A percentile compares a stretch with the other conserved stretches of the same genome.
Conservation (phyloP, 345 rosid species). For the Eutrema yunnanense region DNA sequence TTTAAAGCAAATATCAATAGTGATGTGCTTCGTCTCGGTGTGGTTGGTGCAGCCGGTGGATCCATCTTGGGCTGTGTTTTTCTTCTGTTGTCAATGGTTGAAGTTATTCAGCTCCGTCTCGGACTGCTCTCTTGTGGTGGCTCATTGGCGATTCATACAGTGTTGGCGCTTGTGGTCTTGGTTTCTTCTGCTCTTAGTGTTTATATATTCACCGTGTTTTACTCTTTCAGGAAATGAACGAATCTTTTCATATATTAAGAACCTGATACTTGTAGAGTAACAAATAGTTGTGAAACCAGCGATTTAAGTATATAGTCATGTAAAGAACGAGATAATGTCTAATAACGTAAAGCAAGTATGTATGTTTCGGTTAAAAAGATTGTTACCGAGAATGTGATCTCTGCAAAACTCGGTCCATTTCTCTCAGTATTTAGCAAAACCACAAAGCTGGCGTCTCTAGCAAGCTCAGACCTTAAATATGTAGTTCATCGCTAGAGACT, state of each 20-base stretch:
- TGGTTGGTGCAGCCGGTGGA: conserved; percentile 30
- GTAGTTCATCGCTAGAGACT: background rate
- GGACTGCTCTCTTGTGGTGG: conserved; percentile 29
- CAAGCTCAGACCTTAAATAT: background rate
- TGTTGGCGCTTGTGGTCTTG: conserved; percentile 23
- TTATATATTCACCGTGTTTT: conserved; percentile 26
- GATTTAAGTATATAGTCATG: background rate
- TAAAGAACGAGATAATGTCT: background rate
- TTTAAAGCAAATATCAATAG: conserved; percentile 19
- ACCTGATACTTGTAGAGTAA: background rate
- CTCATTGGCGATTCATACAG: conserved; percentile 10
- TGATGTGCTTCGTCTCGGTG: conserved; percentile 27
- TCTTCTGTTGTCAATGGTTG: conserved; percentile 24
- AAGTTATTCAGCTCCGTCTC: conserved; percentile 22
- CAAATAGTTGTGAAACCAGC: background rate
- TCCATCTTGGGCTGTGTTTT: conserved; percentile 20
- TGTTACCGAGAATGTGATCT: background rate
- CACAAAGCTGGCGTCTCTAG: too few relatives aligned
- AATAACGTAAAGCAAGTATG: background rate
- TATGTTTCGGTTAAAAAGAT: background rate
- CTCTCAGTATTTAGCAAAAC: too few relatives aligned
- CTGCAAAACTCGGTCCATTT: too few relatives aligned
- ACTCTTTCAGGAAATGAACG: conserved; percentile 30
- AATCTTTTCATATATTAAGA: background rate
- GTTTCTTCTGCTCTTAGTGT: conserved; percentile 28